These are phyloP conservation scores for Exophiala sideris DNA, from an alignment of 2,329 filamentous ascomycete species.

Conservation along the genomic window DNA sequence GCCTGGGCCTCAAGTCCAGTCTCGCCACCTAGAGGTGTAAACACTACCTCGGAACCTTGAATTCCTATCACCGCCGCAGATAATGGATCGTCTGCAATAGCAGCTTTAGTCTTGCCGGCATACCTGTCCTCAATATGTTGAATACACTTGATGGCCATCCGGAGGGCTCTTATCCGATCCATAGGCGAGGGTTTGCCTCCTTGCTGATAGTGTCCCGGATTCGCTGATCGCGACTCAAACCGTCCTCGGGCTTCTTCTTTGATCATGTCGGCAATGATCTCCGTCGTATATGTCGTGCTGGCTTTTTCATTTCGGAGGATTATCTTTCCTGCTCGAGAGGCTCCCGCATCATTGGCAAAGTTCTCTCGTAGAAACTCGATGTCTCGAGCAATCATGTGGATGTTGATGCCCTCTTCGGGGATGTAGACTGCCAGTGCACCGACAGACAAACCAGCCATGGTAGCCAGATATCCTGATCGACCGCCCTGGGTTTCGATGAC, in stretches of 20 bases:
- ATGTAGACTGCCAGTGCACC: conserved; percentile 93
- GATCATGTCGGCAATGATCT: conserved; percentile 93
- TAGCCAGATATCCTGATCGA: conserved; percentile 88
- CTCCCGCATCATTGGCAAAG: conserved; percentile 80
- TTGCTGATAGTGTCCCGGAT: conserved; percentile 92
- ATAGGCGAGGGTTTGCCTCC: conserved; percentile 90
- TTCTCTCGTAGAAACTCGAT: conserved; percentile 84
- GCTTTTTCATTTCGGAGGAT: conserved; percentile 97
- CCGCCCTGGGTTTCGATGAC: conserved; percentile 98
- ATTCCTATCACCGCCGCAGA: conserved; percentile 86
- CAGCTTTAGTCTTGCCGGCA: conserved; percentile 61
- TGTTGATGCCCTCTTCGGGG: conserved; percentile 89
- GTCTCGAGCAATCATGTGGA: conserved; percentile 88
- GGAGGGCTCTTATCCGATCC: conserved; percentile 88
- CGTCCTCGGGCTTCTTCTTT: conserved; percentile 86
- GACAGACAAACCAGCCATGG: conserved; percentile 83
- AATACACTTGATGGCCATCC: conserved; percentile 90
- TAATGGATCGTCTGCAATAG: conserved; percentile 69
- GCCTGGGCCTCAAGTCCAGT: conserved; percentile 72
- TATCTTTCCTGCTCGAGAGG: conserved; percentile 84
- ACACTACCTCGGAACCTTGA: conserved; percentile 83
- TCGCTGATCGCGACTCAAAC: conserved; percentile 88
- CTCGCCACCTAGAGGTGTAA: conserved; percentile 65
- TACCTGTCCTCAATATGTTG: conserved; percentile 77
- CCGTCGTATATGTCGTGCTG: conserved; percentile 83